Conservation (phyloP, 805 yeast species). For the Aciculoconidium aculeatum region DNA sequence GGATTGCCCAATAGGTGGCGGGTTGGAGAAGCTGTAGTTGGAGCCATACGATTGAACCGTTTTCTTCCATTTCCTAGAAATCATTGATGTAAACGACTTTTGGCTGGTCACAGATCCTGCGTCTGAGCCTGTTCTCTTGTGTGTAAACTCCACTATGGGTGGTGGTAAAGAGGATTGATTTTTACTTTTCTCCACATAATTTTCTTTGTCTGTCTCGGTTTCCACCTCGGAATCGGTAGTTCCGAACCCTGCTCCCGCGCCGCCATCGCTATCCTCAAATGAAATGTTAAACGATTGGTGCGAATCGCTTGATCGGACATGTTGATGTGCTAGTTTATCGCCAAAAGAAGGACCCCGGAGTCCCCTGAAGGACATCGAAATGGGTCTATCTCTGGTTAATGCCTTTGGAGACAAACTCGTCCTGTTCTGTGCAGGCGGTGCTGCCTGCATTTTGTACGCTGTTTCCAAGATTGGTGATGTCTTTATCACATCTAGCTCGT, state of each 20-base stretch:
- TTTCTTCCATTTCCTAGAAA: conserved; percentile 21
- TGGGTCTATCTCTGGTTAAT: conserved; percentile 30
- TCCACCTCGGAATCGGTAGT: conserved; percentile 19
- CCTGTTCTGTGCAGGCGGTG: conserved; percentile 1
- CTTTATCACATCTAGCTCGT: conserved; percentile 6
- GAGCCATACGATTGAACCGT: conserved; percentile 12
- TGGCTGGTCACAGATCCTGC: conserved; percentile 19
- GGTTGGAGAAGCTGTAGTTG: conserved; percentile 4
- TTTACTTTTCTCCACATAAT: conserved; percentile 4
- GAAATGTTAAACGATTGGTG: conserved; percentile 38
- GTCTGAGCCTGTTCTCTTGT: conserved; percentile 26
- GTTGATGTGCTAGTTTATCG: conserved; percentile 21
- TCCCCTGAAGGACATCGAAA: conserved; percentile 57
- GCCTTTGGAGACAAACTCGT: conserved; percentile 1
- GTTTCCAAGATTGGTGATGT: conserved; percentile 17
- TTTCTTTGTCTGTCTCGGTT: conserved; percentile 9
- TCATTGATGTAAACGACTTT: conserved; percentile 26
- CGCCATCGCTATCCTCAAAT: conserved; percentile 24
- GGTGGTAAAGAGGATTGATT: conserved; percentile 11
- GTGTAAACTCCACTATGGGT: conserved; percentile 19
- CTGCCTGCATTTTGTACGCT: conserved; percentile 11
- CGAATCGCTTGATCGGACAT: conserved; percentile 29
- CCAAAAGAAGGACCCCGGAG: conserved; percentile 54
- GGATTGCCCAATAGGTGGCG: conserved; percentile 1
- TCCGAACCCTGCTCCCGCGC: conserved; percentile 37